Evolutionary conservation across 352 stramenopile genomes (phyloP).

Genomic region (Elongisporangium senticosum): DNA sequence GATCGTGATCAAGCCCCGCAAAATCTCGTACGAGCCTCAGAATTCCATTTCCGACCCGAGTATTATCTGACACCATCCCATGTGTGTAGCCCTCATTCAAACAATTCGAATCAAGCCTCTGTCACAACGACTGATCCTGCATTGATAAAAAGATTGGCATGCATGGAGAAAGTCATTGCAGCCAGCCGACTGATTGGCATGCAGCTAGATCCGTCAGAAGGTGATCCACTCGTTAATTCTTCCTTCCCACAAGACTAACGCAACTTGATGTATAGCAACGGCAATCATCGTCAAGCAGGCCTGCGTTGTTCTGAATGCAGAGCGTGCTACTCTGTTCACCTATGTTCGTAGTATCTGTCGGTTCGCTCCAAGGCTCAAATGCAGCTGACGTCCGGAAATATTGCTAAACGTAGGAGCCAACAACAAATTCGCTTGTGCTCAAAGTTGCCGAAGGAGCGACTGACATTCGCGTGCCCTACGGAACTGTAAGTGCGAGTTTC

Average conservation of each 20-base stretch:
- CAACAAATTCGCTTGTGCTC: slow-evolving; percentile 75
- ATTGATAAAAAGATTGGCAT: slow-evolving; percentile 48
- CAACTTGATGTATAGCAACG: slow-evolving; percentile 38
- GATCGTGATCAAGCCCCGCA: slow-evolving; percentile 65
- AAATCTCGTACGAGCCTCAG: slow-evolving; percentile 37
- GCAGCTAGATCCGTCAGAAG: slow-evolving; percentile 67
- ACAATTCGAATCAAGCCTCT: background rate
- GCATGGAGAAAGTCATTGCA: slow-evolving; percentile 75
- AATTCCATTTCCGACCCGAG: background rate
- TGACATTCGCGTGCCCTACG: slow-evolving; percentile 80
- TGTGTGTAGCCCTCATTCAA: background rate
- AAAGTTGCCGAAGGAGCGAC: slow-evolving; percentile 82
- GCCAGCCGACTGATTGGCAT: slow-evolving; percentile 78
- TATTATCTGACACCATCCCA: background rate
- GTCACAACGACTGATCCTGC: slow-evolving; percentile 21
- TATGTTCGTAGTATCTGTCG: slow-evolving; percentile 37
- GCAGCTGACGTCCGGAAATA: background rate
- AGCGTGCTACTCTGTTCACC: slow-evolving; percentile 88
- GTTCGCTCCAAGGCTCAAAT: background rate
- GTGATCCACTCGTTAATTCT: slow-evolving; percentile 15
- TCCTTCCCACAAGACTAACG: background rate
- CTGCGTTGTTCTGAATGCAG: slow-evolving; percentile 82
- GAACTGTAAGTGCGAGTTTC: slow-evolving; percentile 36
- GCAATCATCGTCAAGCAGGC: slow-evolving; percentile 85
- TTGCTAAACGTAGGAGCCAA: slow-evolving; percentile 37